Evolutionary conservation across 805 yeast species (phyloP).

Genomic region (Zygosaccharomyces lentus): DNA sequence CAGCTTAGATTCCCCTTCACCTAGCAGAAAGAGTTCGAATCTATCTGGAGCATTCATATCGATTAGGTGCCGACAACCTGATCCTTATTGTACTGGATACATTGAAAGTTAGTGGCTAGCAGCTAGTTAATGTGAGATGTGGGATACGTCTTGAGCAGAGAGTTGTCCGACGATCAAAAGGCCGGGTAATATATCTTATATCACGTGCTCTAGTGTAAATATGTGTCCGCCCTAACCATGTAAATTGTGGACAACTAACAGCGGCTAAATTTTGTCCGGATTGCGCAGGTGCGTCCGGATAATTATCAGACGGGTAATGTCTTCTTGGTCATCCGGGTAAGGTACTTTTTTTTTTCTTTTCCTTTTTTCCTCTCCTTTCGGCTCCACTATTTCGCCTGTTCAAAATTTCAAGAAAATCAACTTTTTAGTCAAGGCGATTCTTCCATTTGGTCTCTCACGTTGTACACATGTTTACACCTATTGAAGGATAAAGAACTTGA

Average conservation of each 20-base stretch:
- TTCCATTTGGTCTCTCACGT: neutral
- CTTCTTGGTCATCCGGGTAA: neutral
- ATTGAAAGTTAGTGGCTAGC: neutral
- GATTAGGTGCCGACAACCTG: slow-evolving; percentile 10
- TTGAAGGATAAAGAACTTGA: neutral
- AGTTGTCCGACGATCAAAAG: neutral
- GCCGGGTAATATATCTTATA: neutral
- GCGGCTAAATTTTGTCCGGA: neutral
- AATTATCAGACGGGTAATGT: neutral
- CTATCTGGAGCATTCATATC: slow-evolving; percentile 98
- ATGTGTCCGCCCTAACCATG: neutral
- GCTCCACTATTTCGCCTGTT: neutral
- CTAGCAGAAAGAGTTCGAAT: slow-evolving; percentile 90
- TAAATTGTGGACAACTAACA: neutral
- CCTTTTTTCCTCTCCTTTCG: neutral
- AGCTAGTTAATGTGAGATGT: neutral
- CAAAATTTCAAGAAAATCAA: neutral
- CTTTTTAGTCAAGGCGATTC: neutral
- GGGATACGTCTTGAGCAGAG: neutral
- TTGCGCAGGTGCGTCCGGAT: too few species aligned
- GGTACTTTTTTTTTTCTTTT: neutral
- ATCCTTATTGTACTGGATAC: neutral
- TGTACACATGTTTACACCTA: neutral
- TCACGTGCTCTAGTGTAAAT: neutral
- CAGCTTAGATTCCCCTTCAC: slow-evolving; percentile 96